A percentile compares a stretch with the other conserved stretches of the same genome.
Evolutionary conservation across 163 green algal species (phyloP).

Genomic region (Picocystis sp.): DNA sequence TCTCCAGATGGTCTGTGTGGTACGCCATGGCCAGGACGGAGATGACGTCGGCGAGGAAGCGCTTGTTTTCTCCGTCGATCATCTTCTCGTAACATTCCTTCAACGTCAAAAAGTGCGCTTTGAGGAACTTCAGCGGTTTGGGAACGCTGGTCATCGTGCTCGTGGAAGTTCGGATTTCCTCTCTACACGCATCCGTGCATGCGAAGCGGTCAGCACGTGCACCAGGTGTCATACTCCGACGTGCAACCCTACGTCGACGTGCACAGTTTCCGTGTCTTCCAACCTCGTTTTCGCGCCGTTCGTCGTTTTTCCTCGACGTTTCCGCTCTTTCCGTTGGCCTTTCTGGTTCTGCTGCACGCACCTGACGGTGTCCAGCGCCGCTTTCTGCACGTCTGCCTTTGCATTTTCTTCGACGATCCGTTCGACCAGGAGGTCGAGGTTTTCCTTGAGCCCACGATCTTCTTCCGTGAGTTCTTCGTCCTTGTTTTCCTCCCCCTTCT

Average conservation of each 20-base stretch:
- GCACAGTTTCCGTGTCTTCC: background rate
- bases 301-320: background rate
- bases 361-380: slow-evolving; percentile 46
- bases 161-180: slow-evolving; percentile 68
- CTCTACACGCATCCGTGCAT: slow-evolving; percentile 19
- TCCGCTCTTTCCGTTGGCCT: background rate
- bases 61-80: slow-evolving; percentile 21
- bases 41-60: slow-evolving; percentile 45
- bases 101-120: slow-evolving; percentile 58
- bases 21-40: slow-evolving; percentile 81
- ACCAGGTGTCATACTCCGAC: background rate
- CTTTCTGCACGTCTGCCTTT: slow-evolving; percentile 38
- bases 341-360: background rate
- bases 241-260: background rate
- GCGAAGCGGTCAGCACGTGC: slow-evolving; percentile 1
- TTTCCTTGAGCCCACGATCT: slow-evolving; percentile 73
- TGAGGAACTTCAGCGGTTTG: slow-evolving; percentile 97
- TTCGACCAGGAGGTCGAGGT: slow-evolving; percentile 82
- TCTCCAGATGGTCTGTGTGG: slow-evolving; percentile 40
- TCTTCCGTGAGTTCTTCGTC: slow-evolving; percentile 80
- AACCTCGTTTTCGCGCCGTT: background rate
- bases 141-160: slow-evolving; percentile 93
- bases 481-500: slow-evolving; percentile 13
- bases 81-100: slow-evolving; percentile 24
- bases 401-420: slow-evolving; percentile 36